Evolutionary conservation across 164 flowering plant species (phyloP).

Genomic region (Dillenia turbinata): DNA sequence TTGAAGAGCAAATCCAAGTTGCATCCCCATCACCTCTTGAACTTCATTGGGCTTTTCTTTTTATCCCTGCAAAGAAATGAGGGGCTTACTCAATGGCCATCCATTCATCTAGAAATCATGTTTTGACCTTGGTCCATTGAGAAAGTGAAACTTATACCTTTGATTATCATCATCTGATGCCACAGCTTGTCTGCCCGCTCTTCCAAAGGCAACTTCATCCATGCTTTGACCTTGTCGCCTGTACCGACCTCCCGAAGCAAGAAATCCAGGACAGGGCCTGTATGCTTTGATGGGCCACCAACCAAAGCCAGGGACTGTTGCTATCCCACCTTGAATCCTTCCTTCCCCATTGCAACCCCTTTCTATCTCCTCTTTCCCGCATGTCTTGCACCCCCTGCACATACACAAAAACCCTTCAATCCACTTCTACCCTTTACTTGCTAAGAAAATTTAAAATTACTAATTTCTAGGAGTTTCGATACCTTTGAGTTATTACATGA

Average conservation of each 20-base stretch:
- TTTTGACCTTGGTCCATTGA: no score
- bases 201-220: constrained; percentile 92
- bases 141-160: no score
- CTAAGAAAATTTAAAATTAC: not conserved
- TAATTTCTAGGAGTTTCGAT: no score
- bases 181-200: constrained; percentile 18
- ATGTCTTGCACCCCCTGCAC: constrained; percentile 67
- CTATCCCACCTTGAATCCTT: constrained; percentile 96
- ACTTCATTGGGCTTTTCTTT: constrained; percentile 17
- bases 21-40: constrained; percentile 11
- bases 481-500: not conserved
- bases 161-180: constrained; percentile 20
- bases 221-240: constrained; percentile 81
- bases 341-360: constrained; percentile 96
- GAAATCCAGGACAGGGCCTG: constrained; percentile 86
- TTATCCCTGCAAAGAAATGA: constrained; percentile 19
- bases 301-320: constrained; percentile 90
- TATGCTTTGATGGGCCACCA: constrained; percentile 99
- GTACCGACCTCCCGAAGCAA: constrained; percentile 90
- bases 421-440: not conserved
- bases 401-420: constrained; percentile 4
- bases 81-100: no score
- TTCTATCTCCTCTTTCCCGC: constrained; percentile 78
- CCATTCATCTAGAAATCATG: no score
- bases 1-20: no score